These are phyloP conservation scores for Candida khao-thaluensis DNA, from an alignment of 805 yeast genomes.

Conservation along the genomic window DNA sequence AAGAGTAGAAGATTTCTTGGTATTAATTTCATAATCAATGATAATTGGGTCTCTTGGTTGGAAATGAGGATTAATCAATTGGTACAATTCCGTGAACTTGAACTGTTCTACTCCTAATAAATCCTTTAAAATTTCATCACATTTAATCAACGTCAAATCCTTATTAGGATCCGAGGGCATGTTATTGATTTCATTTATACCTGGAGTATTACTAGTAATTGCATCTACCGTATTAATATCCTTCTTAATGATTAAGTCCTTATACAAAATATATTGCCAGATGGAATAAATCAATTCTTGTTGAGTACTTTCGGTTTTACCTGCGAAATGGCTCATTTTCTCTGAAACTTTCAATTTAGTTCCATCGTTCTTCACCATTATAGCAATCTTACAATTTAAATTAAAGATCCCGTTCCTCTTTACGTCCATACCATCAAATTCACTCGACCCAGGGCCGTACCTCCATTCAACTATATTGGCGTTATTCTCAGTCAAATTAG, in stretches of 20 bases:
- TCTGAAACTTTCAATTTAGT: slow-evolving; percentile 63
- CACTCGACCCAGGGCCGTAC: slow-evolving; percentile 35
- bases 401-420: slow-evolving; percentile 66
- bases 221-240: slow-evolving; percentile 38
- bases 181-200: slow-evolving; percentile 17
- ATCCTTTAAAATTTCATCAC: slow-evolving; percentile 46
- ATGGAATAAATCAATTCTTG: slow-evolving; percentile 78
- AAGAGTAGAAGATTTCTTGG: slow-evolving; percentile 71
- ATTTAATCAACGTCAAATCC: slow-evolving; percentile 34
- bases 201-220: slow-evolving; percentile 27
- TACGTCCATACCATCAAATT: slow-evolving; percentile 86
- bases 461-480: slow-evolving; percentile 83
- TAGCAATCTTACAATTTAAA: slow-evolving; percentile 65
- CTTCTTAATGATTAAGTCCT: slow-evolving; percentile 47
- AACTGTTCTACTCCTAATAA: slow-evolving; percentile 53
- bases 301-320: slow-evolving; percentile 75
- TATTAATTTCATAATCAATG: slow-evolving; percentile 71
- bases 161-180: slow-evolving; percentile 21
- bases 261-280: slow-evolving; percentile 77
- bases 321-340: slow-evolving; percentile 66
- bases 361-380: slow-evolving; percentile 66
- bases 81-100: slow-evolving; percentile 70
- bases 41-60: slow-evolving; percentile 80
- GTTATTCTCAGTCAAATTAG: slow-evolving; percentile 28
- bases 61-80: slow-evolving; percentile 63